A percentile compares a stretch with the other conserved stretches of the same genome.
Evolutionary conservation across 768 basidiomycete species (phyloP).

Genomic region (Leccinum rimulosum): DNA sequence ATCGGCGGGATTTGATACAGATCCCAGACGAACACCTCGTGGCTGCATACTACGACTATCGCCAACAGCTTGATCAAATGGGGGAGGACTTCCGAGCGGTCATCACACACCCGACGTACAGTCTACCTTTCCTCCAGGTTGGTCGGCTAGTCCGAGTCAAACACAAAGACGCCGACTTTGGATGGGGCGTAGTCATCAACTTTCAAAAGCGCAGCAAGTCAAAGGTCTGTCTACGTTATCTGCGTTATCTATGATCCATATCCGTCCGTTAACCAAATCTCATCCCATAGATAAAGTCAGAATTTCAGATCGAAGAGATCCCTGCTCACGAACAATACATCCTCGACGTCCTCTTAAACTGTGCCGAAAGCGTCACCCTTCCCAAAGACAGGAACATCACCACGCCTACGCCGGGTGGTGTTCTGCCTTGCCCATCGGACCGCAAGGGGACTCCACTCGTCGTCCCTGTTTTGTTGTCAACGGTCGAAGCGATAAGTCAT

Average conservation of each 20-base stretch:
- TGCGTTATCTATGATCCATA: background rate
- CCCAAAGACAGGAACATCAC: constrained; percentile 57
- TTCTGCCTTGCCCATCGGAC: constrained; percentile 70
- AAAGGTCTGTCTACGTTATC: constrained; percentile 50
- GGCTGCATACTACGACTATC: constrained; percentile 86
- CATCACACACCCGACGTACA: constrained; percentile 92
- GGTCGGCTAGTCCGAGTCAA: constrained; percentile 93
- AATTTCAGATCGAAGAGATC: constrained; percentile 63
- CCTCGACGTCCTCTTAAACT: constrained; percentile 87
- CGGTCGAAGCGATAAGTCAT: constrained; percentile 82
- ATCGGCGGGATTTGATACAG: constrained; percentile 55
- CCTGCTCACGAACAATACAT: constrained; percentile 90
- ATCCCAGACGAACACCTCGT: constrained; percentile 84
- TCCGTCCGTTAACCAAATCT: background rate
- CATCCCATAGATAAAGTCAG: constrained; percentile 53
- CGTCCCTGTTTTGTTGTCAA: constrained; percentile 84
- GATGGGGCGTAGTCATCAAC: constrained; percentile 94
- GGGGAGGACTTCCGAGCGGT: constrained; percentile 85
- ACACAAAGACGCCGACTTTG: constrained; percentile 85
- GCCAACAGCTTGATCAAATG: constrained; percentile 92
- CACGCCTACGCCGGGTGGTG: constrained; percentile 60
- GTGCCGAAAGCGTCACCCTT: constrained; percentile 57
- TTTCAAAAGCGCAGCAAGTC: constrained; percentile 84
- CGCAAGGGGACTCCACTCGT: constrained; percentile 82
- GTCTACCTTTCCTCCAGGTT: constrained; percentile 89